Conservation (phyloP, 2,329 filamentous ascomycete genomes). For the Elsinoe australis region DNA sequence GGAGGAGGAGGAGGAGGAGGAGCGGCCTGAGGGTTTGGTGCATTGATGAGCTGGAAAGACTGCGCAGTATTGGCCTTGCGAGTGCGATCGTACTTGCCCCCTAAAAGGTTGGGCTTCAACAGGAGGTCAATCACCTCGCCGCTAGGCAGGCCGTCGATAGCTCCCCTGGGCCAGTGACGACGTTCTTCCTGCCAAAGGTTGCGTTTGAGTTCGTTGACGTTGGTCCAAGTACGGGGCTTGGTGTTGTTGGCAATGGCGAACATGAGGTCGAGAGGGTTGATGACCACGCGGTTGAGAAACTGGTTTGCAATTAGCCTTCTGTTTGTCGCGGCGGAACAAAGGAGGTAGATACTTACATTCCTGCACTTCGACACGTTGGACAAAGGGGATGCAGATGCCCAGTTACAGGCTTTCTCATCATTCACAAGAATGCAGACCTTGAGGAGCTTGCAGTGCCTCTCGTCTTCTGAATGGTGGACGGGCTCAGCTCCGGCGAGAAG, state of each 20-base stretch:
- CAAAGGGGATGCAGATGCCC: no score
- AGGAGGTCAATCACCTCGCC: constrained; percentile 17
- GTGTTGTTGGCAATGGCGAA: neutral
- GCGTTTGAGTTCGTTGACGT: neutral
- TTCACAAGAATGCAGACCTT: neutral
- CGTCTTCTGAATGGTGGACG: neutral
- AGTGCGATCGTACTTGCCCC: no score
- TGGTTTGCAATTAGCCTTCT: no score
- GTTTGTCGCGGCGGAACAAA: neutral
- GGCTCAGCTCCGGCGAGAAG: neutral
- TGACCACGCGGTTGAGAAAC: constrained; percentile 17
- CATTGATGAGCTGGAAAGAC: no score
- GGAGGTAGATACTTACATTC: neutral
- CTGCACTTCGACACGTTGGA: neutral
- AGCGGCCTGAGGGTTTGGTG: no score
- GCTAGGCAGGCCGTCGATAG: constrained; percentile 17
- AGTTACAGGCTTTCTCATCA: neutral
- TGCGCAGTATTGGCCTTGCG: no score
- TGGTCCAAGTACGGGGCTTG: constrained; percentile 14
- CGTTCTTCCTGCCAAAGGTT: no score
- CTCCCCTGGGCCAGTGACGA: neutral
- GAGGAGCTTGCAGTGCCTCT: neutral
- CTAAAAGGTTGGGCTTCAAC: no score
- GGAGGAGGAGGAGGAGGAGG: no score
- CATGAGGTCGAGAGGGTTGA: constrained; percentile 21